These are phyloP conservation scores for Staphylotrichum tortipilum DNA, from an alignment of 495 filamentous ascomycete species.

Conservation along the genomic window DNA sequence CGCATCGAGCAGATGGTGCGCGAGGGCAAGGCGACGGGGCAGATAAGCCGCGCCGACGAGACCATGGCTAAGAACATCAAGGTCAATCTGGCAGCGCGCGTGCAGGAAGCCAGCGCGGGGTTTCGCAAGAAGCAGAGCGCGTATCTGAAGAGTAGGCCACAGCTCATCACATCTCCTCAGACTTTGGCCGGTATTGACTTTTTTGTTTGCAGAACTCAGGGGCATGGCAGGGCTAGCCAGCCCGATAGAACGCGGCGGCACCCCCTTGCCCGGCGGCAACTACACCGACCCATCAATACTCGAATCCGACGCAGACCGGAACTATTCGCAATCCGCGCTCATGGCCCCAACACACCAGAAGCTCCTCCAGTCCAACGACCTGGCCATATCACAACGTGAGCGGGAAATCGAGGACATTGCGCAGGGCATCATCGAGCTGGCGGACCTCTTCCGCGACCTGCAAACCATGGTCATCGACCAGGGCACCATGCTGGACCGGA, in stretches of 20 bases:
- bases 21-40: constrained; percentile 57
- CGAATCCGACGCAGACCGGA: constrained; percentile 85
- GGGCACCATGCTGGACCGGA: constrained; percentile 92
- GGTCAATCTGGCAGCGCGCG: constrained; percentile 73
- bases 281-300: constrained; percentile 66
- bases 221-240: constrained; percentile 51
- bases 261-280: constrained; percentile 39
- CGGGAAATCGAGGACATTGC: constrained; percentile 97
- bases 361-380: constrained; percentile 66
- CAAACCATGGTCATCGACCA: constrained; percentile 98
- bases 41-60: constrained; percentile 72
- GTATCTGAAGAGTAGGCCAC: constrained; percentile 76
- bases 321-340: constrained; percentile 81
- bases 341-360: constrained; percentile 59
- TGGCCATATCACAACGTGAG: constrained; percentile 82
- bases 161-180: too few relatives aligned
- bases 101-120: constrained; percentile 84
- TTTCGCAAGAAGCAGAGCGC: constrained; percentile 96
- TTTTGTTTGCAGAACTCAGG: constrained; percentile 59
- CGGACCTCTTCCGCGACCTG: constrained; percentile 91
- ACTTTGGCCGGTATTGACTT: background rate
- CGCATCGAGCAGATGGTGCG: constrained; percentile 76
- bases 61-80: constrained; percentile 95
- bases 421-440: constrained; percentile 91
- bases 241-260: constrained; percentile 45